Conservation (phyloP, 192 early-diverging fungal species). For the Mortierella hygrophila region DNA sequence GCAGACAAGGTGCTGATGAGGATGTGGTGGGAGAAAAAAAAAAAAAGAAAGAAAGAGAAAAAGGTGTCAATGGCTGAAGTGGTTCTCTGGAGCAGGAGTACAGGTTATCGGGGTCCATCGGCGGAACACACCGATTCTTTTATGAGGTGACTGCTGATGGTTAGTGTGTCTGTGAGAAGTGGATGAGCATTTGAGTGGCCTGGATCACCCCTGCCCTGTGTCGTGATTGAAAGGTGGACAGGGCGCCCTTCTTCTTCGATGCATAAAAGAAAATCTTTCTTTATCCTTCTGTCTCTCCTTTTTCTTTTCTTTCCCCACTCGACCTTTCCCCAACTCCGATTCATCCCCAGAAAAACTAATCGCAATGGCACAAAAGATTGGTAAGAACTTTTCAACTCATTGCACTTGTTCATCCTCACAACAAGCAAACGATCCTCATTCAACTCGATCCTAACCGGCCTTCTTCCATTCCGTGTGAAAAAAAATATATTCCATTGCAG, state of each 20-base stretch:
- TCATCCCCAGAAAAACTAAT: constrained; percentile 16
- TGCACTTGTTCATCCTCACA: not conserved
- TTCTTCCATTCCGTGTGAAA: not conserved
- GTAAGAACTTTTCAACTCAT: constrained; percentile 20
- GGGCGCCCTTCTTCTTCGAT: not conserved
- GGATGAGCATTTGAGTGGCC: not conserved
- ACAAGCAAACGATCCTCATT: not conserved
- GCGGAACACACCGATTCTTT: not conserved
- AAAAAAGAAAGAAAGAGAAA: not conserved
- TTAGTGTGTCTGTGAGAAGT: not conserved
- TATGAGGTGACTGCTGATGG: constrained; percentile 49
- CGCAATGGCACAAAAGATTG: constrained; percentile 55
- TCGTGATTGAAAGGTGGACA: not conserved
- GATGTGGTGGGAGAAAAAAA: not conserved
- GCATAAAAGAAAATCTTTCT: not conserved
- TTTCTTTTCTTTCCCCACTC: constrained; percentile 15
- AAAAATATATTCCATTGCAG: constrained; percentile 40
- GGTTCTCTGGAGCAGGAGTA: not conserved
- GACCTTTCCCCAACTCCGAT: constrained; percentile 10
- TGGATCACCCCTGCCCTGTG: not conserved
- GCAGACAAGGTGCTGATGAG: not conserved
- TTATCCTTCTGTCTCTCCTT: constrained; percentile 10
- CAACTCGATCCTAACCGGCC: not conserved
- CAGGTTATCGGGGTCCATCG: not conserved
- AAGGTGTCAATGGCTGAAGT: not conserved